Base-by-base conservation (phyloP, 129 eudicot species). In the Heracleum sosnowskyi region DNA sequence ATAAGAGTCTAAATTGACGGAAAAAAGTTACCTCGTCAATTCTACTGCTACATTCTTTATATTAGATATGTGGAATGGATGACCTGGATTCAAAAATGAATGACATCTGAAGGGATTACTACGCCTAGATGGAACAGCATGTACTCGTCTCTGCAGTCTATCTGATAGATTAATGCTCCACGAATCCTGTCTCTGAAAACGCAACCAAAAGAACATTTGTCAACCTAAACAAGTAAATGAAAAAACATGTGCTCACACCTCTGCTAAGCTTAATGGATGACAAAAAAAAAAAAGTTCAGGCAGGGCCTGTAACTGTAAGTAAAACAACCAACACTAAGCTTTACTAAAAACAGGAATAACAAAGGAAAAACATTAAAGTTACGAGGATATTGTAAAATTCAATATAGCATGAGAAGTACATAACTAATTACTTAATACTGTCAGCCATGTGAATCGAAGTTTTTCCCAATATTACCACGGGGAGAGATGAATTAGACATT, bases 11-110 rank as follows among this genome's bases (percentile, higher is more conserved):
- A 44, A 40, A 28, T 62, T 17, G 2, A 45, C 28, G 44, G 69
- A 76, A n/a, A 18, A 63, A 64, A 29, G 81, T 80, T 80, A 91
- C 98, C 92, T 91, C 73, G 87, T 80, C 73, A 95, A 82, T 77
- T 88, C 91, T 24, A 81, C 71, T 24, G 92, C 86, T 72, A 85
- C 92, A 82, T 86, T 84, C 87, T 90, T 91, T 76, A 91, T 62
- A 36, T 74, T 79, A 69, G 89, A 81, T 82, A 81, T 75, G 39
- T 85, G 81, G 81, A 86, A 55, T 44, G 87, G 62, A 26, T 68
- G 82, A 77, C 80, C 83, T 45, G 90, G 88, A 83, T 80, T 81
- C 39, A 87, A 76, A 70, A 76, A 87, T 42, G 94, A 88, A 69
- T 80, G 85, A 80, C 98, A 95, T 73, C 82, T 84, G 15, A 83